Base-by-base conservation (phyloP, 306 rosid species). In the Trifolium dubium region DNA sequence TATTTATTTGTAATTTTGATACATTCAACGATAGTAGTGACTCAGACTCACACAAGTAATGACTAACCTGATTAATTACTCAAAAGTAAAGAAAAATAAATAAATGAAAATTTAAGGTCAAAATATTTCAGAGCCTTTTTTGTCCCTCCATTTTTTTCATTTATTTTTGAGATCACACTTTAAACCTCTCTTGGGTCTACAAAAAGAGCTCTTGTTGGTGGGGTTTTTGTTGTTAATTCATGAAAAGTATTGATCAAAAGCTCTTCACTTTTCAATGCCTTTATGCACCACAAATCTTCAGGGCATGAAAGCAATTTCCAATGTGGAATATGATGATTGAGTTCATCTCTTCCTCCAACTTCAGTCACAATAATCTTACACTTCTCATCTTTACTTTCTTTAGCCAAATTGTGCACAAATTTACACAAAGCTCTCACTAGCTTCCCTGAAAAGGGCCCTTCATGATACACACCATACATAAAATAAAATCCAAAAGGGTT, bases 181-280 rank as follows among this genome's bases (percentile, higher is more conserved):
- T 75, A 84, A 75, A 91, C 96, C 80, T 93, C 98, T 83, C 98
- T 91, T 47, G 98, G 98, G 89, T 93, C 98, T 58, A 93, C 97
- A 88, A 93, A 93, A 77, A 93, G 96, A 73, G 94, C 47, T 80
- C 82, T 87, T 62, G 74, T 64, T 28, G 84, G 90, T 82, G 88
- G 88, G 78, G 82, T 67, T 81, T 89, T 83, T 44, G 85, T 83
- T 50, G 85, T 85, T 83, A 83, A 80, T 62, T 89, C 93, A 66
- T 61, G 75, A 44, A 84, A 69, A 18, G 14, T 64, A 69, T 59
- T 73, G 37, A 84, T 80, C 14, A 41, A 60, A 30, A 60, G 41
- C 65, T 77, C 96, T 56, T 85, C 83, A 56, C 39, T 79, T 75
- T 81, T 91, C 97, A 91, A 77, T 9, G 85, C 74, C 86, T 89